Conservation (phyloP, 2,329 filamentous ascomycete genomes). For the Penicillium sp. region DNA sequence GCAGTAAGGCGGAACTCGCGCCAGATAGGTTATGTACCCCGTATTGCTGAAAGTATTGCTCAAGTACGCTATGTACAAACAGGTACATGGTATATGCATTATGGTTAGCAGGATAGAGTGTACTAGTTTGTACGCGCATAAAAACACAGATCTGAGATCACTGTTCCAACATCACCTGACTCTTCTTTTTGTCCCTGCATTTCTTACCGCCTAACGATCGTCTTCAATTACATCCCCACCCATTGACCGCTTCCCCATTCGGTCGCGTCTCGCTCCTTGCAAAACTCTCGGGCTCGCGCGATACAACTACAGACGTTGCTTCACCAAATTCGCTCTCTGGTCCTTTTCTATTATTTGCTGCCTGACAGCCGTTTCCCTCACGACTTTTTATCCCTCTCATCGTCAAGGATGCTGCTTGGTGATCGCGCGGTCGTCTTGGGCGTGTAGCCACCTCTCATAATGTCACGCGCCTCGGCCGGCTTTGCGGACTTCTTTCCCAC, state of each 20-base stretch:
- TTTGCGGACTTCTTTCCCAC: constrained; percentile 86
- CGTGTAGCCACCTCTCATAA: constrained; percentile 55
- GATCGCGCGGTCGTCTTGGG: constrained; percentile 35
- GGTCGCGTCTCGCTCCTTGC: constrained; percentile 10
- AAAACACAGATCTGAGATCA: too few species aligned
- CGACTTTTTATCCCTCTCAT: constrained; percentile 18
- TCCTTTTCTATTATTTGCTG: background rate
- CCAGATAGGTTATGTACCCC: background rate
- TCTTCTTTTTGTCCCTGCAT: background rate
- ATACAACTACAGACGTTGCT: background rate
- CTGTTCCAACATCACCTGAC: background rate
- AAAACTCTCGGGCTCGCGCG: constrained; percentile 15
- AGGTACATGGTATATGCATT: background rate
- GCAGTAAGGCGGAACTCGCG: background rate
- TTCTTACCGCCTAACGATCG: constrained; percentile 6
- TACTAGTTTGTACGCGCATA: too few species aligned
- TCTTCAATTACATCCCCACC: background rate
- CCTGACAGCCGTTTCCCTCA: constrained; percentile 9
- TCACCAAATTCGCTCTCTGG: background rate
- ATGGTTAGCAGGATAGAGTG: too few species aligned
- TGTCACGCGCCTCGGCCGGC: constrained; percentile 78
- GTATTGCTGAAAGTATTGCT: background rate
- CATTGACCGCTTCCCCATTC: constrained; percentile 3
- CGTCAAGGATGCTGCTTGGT: constrained; percentile 44
- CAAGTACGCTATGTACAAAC: background rate